Evolutionary conservation across 176 grass and related monocot species (phyloP).

Genomic region (Areca catechu): DNA sequence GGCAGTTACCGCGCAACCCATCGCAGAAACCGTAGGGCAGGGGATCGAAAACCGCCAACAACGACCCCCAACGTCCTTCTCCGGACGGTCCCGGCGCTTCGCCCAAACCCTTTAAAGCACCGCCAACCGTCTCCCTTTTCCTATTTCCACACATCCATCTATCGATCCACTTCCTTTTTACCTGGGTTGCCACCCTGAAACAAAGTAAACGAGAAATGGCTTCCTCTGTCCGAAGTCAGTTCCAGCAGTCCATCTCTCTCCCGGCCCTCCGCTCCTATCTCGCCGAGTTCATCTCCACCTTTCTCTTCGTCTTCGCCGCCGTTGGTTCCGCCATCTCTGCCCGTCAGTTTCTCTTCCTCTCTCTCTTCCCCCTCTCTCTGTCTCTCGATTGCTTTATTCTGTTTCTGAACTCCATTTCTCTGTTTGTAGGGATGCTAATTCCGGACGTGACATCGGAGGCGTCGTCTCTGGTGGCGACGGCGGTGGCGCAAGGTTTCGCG

Average conservation of each 20-base stretch:
- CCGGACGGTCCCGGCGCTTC: too few relatives aligned
- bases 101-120: too few relatives aligned
- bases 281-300: slow-evolving; percentile 91
- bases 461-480: slow-evolving; percentile 47
- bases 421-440: slow-evolving; percentile 50
- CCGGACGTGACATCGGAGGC: slow-evolving; percentile 39
- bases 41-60: too few relatives aligned
- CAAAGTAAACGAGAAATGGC: slow-evolving; percentile 24
- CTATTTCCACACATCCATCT: too few relatives aligned
- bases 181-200: too few relatives aligned
- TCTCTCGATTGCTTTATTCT: neutral
- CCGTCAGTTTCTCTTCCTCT: slow-evolving; percentile 15
- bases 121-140: too few relatives aligned
- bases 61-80: too few relatives aligned
- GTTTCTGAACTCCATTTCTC: neutral
- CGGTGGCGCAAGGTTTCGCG: slow-evolving; percentile 53
- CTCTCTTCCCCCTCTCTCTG: neutral
- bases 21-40: too few relatives aligned
- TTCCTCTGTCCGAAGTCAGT: slow-evolving; percentile 24
- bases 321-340: slow-evolving; percentile 60
- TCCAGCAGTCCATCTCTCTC: slow-evolving; percentile 41
- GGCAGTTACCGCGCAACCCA: too few relatives aligned
- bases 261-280: slow-evolving; percentile 51
- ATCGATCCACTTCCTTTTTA: too few relatives aligned
- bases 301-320: slow-evolving; percentile 68